Base-by-base conservation (phyloP, 495 filamentous ascomycete species). In the Polyplosphaeria fusca region DNA sequence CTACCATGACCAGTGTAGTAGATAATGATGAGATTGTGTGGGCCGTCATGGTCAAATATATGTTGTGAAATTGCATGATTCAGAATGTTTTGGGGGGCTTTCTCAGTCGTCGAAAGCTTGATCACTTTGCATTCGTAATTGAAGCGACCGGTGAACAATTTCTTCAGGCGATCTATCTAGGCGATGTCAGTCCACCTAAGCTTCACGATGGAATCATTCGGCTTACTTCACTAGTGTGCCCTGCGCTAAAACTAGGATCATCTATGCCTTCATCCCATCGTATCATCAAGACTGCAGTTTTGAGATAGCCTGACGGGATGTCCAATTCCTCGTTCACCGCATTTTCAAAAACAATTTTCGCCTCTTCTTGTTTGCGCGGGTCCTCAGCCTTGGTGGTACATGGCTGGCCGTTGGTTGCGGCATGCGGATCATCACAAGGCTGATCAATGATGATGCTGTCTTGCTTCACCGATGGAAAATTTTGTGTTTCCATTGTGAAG, bases 1-100 rank as follows among this genome's bases (percentile, higher is more conserved):
- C 26, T 46, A 22, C 67, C 67, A 46, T 69, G 67, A 5, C 67
- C 67, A 13, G 61, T 69, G 32, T 69, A 69, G 46, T 67, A 69
- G n/a, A 69, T 49, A 9, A 69, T 65, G 24, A 67, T 20, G n/a
- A 64, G 55, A 32, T 67, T 64, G 28, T 64, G 27, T 14, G 64
- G 67, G 1, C 58, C 58, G 41, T 69, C 64, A 43, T 67, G 44
- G 14, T 55, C 41, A 2, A 22, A 7, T n/a, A 67, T 50, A 40
- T 65, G 58, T 16, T 40, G 9, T 16, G 19, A 23, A n/a, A 67
- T 51, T 5, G 23, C 48, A 1, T 14, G 16, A 24, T 60, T 55
- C 20, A 69, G 53, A 24, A 57, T 40, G 28, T 52, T 23, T 28
- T 69, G 67, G 1, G 64, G 60, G 9, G 43, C 54, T 22, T 47